Evolutionary conservation across 495 filamentous ascomycete genomes (phyloP), one percentile per base, ranked within the genome.

Genomic region (Opeltia flavorubescens): DNA sequence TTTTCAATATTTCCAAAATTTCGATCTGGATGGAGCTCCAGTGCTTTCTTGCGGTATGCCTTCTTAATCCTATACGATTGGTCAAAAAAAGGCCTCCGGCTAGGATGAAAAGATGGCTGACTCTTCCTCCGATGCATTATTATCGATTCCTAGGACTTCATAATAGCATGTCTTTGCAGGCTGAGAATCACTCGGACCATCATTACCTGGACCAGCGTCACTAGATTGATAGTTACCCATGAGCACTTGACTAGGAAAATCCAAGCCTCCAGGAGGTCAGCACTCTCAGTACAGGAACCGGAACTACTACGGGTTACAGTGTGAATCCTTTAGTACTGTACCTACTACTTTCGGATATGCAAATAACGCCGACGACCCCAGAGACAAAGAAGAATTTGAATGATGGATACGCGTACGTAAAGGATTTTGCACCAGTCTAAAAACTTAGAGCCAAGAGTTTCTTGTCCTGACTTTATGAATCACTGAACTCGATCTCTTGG

Each of bases 11-110:
- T 80, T 49, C 83, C 84, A 62, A 79, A 85, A 63, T 99, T 99
- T 51, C 89, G 83, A 61, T 99, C 91, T 1, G 91, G 91, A 60
- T 99, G 91, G 3, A 95, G 67, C 59, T 95, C 88, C 26, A 99
- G 75, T 2, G 91, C 91, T 61, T 87, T 96, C 49, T 65, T 78
- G 50, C 84, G 76, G 60, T 96, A 99, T 9, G 89, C 88, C 50
- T 87, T 93, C 56, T 94, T 93, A 53, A 99, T 89, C 43, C 88
- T 95, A 27, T 4, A 1, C 11, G 24, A 30, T 54, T 46, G 27
- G 21, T 35, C 40, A 49, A 44, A 28, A 3, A 18, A 24, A n/a
- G 11, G 38, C 20, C 29, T 5, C 11, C 21, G 36, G n/a, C 3
- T 36, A 20, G 25, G 42, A 17, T 11, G 26, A 48, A 15, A 12